Percentiles rank a stretch among this genome's conserved stretches.
phyloP scores from a whole-genome alignment of 2,329 filamentous ascomycete species.

The Xylaria sp. region DNA sequence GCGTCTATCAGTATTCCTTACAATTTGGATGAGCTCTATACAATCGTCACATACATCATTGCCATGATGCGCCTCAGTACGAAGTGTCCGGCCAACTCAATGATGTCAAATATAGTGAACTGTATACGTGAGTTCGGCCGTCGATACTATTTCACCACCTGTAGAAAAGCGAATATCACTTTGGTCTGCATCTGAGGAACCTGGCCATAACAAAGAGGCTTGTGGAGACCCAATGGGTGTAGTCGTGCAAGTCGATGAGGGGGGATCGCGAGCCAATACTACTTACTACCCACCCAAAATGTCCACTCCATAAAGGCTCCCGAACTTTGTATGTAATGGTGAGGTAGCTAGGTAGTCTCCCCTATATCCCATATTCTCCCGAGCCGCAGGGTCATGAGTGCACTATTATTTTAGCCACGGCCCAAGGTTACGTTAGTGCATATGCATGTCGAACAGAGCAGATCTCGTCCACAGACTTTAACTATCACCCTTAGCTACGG shows the following conservation, averaged over 20 bases:
- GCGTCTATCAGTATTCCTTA: not conserved
- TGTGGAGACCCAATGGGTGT: not conserved
- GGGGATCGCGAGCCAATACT: conserved; percentile 10
- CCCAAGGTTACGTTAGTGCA: not conserved
- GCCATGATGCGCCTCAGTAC: not conserved
- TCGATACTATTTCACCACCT: not conserved
- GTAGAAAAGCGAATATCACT: not conserved
- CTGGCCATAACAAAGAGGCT: not conserved
- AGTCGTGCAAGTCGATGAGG: conserved; percentile 1
- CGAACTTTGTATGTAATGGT: too few species aligned
- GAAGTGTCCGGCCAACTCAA: not conserved
- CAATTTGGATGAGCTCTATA: not conserved
- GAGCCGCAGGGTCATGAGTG: too few species aligned
- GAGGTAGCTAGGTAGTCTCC: too few species aligned
- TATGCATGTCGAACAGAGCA: not conserved
- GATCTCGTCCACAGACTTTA: not conserved
- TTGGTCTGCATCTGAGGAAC: not conserved
- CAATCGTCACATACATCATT: not conserved
- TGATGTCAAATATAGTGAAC: not conserved
- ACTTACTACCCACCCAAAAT: conserved; percentile 5
- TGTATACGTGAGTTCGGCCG: not conserved
- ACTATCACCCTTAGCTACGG: not conserved
- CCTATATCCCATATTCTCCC: not conserved
- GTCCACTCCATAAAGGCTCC: not conserved
- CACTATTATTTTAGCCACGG: too few species aligned